Base-by-base conservation (phyloP, 257 asterid species). In the Lavandula angustifolia region DNA sequence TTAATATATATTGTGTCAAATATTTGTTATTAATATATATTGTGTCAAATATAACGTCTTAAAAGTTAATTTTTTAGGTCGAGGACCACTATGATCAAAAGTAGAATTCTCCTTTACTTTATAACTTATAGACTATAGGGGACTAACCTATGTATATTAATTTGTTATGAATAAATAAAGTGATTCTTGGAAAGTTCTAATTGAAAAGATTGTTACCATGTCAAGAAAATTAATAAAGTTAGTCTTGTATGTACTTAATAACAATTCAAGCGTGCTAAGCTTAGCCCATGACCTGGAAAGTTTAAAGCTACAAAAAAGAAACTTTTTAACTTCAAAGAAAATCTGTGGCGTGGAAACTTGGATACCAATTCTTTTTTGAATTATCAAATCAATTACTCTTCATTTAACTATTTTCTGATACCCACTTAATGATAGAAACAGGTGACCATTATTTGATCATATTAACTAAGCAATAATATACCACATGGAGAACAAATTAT, bases 71-170 rank as follows among this genome's bases (percentile, higher is more conserved):
- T 62, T 38, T 44, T 62, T 38, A 63, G 75, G 71, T 33, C 32
- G 34, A 52, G 79, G 72, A 32, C 75, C 79, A 68, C 79, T 69
- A 69, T 14, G 72, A 69, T 10, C 54, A 68, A 74, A 74, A 69
- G 67, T 27, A 12, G 52, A 50, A 56, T 69, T 56, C 33, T 41
- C 49, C 32, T 57, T 54, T 0, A 27, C 68, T 69, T 69, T 69
- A n/a, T n/a, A n/a, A n/a, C n/a, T 68, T 55, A 31, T 35, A 14
- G 68, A 57, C 59, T 13, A 35, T 17, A 65, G 68, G 68, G 75
- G 71, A 34, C 43, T 74, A 54, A 67, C 66, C 67, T 68, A 68
- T 49, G 57, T 13, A 27, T 47, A 22, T 55, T 60, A 17, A 14
- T 7, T 11, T 40, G 50, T 59, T 12, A 49, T 43, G 54, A 10